Conservation (phyloP, 176 grass and related monocot species). For the Dendrocalamus sinicus region DNA sequence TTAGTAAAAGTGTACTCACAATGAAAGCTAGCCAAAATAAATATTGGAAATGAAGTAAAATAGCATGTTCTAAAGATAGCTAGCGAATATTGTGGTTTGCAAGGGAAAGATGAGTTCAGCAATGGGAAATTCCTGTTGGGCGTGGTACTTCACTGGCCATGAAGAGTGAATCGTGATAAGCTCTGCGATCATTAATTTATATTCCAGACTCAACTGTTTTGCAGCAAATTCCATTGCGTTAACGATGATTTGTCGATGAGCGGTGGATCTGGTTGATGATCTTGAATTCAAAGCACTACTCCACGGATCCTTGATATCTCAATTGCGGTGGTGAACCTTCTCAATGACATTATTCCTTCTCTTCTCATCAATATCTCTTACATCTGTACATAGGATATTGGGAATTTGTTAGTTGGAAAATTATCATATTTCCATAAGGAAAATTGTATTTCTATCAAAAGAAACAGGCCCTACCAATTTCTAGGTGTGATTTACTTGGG, state of each 20-base stretch:
- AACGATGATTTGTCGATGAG: constrained; percentile 74
- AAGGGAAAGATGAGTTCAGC: neutral
- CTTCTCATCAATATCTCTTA: constrained; percentile 86
- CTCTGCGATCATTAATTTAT: constrained; percentile 92
- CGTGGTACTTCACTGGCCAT: constrained; percentile 69
- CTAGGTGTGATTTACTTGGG: constrained; percentile 87
- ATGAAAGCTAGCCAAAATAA: neutral
- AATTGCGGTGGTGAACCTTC: constrained; percentile 65
- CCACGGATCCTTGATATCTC: constrained; percentile 63
- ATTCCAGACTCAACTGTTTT: constrained; percentile 65
- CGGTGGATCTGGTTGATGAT: constrained; percentile 95
- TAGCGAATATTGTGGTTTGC: neutral
- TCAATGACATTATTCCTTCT: constrained; percentile 85
- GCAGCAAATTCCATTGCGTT: constrained; percentile 67
- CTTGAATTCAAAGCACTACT: constrained; percentile 78
- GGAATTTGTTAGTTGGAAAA: constrained; percentile 1
- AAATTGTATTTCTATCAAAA: neutral
- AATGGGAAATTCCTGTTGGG: neutral
- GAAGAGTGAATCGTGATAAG: constrained; percentile 98
- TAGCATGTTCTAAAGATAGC: neutral
- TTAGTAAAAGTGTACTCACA: neutral
- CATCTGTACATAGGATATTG: constrained; percentile 54
- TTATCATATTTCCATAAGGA: neutral
- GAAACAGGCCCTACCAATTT: constrained; percentile 76
- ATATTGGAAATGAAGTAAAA: neutral